These are phyloP conservation scores for Phyllosticta citriasiana DNA, from an alignment of 2,329 filamentous ascomycete species.

Conservation along the genomic window DNA sequence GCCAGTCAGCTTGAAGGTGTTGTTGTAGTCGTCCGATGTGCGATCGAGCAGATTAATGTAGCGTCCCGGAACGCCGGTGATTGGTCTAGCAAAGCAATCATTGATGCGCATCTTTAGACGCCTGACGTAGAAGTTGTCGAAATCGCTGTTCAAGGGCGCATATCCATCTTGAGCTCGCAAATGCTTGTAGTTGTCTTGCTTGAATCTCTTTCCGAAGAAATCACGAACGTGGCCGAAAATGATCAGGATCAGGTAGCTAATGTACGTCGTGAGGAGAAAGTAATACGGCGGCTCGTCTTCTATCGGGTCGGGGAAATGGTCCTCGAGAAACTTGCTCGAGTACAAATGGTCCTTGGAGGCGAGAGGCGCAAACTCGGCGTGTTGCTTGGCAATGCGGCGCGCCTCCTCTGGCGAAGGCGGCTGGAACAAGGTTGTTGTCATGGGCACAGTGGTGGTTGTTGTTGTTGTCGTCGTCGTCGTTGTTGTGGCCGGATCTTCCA, in stretches of 20 bases:
- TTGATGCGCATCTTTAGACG: constrained; percentile 90
- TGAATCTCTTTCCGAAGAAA: constrained; percentile 95
- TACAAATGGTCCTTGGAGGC: constrained; percentile 74
- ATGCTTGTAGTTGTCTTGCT: constrained; percentile 75
- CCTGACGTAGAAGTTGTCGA: constrained; percentile 96
- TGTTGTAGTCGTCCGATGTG: constrained; percentile 82
- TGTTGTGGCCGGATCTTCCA: constrained; percentile 57
- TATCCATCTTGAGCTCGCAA: constrained; percentile 79
- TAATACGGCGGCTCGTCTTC: constrained; percentile 96
- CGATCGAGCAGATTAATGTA: constrained; percentile 91
- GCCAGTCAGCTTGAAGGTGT: constrained; percentile 78
- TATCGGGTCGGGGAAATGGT: constrained; percentile 68
- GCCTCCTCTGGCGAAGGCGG: constrained; percentile 79
- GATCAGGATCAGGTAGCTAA: constrained; percentile 94
- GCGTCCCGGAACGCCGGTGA: constrained; percentile 85
- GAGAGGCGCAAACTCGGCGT: constrained; percentile 87
- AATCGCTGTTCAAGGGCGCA: constrained; percentile 91
- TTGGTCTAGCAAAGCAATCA: constrained; percentile 89
- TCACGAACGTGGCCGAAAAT: constrained; percentile 91
- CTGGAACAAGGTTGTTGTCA: constrained; percentile 60
- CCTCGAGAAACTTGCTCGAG: constrained; percentile 76
- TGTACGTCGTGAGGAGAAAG: constrained; percentile 93
- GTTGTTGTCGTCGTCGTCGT: constrained; percentile 34
- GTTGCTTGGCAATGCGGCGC: constrained; percentile 61
- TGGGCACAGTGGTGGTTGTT: not conserved